A percentile compares a stretch with the other conserved stretches of the same genome.
Conservation (phyloP, 1,284 basidiomycete species). For the Ceratobasidium sp. region DNA sequence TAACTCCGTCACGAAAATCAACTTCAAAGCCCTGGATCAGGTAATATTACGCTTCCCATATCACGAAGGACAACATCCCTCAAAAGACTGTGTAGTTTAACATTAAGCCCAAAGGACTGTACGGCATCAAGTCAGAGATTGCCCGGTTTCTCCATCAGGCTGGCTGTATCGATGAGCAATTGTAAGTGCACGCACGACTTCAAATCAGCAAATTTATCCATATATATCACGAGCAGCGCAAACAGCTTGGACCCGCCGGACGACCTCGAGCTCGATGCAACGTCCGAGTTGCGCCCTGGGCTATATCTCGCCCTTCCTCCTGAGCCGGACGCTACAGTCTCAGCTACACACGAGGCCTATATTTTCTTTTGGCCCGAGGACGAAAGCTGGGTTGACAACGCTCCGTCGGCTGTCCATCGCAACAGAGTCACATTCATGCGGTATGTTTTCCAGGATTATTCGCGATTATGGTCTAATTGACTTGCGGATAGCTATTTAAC, state of each 20-base stretch:
- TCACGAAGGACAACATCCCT: neutral
- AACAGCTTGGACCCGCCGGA: too few species aligned
- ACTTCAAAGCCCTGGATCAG: slow-evolving; percentile 19
- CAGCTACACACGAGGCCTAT: slow-evolving; percentile 2
- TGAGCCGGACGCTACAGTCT: neutral
- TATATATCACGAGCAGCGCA: too few species aligned
- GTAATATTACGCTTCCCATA: neutral
- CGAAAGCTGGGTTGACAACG: slow-evolving; percentile 47
- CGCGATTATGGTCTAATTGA: too few species aligned
- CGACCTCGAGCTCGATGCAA: too few species aligned
- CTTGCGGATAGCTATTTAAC: slow-evolving; percentile 61
- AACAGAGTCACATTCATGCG: slow-evolving; percentile 45
- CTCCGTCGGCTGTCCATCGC: slow-evolving; percentile 45
- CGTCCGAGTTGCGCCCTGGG: slow-evolving; percentile 6
- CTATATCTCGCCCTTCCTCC: slow-evolving; percentile 10
- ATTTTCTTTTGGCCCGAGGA: slow-evolving; percentile 49
- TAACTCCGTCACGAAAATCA: slow-evolving; percentile 40
- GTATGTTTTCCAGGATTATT: neutral
- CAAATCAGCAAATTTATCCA: neutral
- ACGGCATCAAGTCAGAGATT: slow-evolving; percentile 65
- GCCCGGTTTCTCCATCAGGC: slow-evolving; percentile 57
- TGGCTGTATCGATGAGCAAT: slow-evolving; percentile 21
- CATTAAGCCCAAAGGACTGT: slow-evolving; percentile 65
- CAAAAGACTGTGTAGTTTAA: slow-evolving; percentile 47
- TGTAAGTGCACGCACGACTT: slow-evolving; percentile 34